A percentile compares a stretch with the other conserved stretches of the same genome.
Conservation (phyloP, 1,284 basidiomycete species). For the Trametes sp. region DNA sequence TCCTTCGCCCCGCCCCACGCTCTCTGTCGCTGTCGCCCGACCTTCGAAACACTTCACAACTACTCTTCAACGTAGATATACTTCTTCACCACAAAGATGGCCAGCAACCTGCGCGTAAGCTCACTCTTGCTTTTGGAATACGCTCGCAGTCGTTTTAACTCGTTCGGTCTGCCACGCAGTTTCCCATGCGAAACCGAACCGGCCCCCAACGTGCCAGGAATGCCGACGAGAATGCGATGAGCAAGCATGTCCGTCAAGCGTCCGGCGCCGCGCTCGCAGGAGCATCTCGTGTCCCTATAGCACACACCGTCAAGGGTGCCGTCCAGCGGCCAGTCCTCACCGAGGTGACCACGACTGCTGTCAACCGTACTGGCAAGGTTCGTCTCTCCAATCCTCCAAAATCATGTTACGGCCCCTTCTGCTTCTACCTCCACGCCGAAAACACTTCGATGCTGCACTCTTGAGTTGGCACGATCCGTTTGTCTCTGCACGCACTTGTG, state of each 20-base stretch:
- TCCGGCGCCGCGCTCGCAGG: constrained; percentile 54
- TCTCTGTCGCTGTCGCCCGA: constrained; percentile 32
- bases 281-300: constrained; percentile 49
- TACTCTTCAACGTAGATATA: constrained; percentile 44
- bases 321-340: constrained; percentile 67
- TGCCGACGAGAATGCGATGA: constrained; percentile 76
- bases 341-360: constrained; percentile 74
- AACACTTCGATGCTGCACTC: not conserved
- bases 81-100: constrained; percentile 53
- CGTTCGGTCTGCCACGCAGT: constrained; percentile 33
- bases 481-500: not conserved
- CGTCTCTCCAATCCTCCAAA: constrained; percentile 36
- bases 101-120: constrained; percentile 64
- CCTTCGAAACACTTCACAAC: constrained; percentile 32
- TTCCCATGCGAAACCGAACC: constrained; percentile 50
- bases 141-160: constrained; percentile 6
- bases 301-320: constrained; percentile 50
- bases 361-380: constrained; percentile 71
- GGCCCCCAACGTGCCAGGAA: constrained; percentile 63
- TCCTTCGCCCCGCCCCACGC: constrained; percentile 28
- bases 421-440: not conserved
- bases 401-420: not conserved
- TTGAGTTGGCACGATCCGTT: not conserved
- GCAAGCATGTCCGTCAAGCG: constrained; percentile 65
- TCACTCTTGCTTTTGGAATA: not conserved